phyloP scores from a whole-genome alignment of 2,329 filamentous ascomycete species.

The Arthrobotrys iridis region DNA sequence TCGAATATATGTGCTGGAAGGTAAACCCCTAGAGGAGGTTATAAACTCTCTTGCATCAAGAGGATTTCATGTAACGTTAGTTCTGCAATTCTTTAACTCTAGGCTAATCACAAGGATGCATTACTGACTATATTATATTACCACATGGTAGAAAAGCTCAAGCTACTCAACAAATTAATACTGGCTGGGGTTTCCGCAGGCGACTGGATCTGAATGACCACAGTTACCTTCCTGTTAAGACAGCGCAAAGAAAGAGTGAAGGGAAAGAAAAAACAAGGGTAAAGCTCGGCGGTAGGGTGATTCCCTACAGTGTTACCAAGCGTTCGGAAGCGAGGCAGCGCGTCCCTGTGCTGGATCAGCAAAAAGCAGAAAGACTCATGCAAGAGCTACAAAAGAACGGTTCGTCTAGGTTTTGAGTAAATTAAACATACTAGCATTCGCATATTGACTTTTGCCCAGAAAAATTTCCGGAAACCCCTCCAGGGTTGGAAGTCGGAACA shows the following conservation, averaged over 20 bases:
- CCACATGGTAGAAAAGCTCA: neutral
- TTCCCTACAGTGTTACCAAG: neutral
- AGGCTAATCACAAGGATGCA: neutral
- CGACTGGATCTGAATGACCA: neutral
- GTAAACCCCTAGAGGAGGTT: neutral
- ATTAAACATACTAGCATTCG: neutral
- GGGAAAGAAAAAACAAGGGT: neutral
- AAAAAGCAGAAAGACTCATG: neutral
- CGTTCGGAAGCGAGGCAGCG: neutral
- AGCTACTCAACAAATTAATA: neutral
- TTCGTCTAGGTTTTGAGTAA: neutral
- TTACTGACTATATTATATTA: neutral
- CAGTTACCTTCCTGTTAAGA: neutral
- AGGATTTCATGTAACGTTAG: neutral
- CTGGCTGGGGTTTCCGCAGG: neutral
- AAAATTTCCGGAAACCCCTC: neutral
- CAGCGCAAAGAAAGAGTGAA: neutral
- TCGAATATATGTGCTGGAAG: neutral
- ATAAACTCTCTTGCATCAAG: neutral
- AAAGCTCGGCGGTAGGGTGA: neutral
- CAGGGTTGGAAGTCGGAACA: too few species aligned
- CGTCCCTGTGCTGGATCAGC: neutral
- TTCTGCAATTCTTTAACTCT: neutral
- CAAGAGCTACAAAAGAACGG: neutral
- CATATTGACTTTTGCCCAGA: neutral